A percentile compares a stretch with the other conserved stretches of the same genome.
Conservation (phyloP, 345 rosid genomes). For the Corchorus capsularis region DNA sequence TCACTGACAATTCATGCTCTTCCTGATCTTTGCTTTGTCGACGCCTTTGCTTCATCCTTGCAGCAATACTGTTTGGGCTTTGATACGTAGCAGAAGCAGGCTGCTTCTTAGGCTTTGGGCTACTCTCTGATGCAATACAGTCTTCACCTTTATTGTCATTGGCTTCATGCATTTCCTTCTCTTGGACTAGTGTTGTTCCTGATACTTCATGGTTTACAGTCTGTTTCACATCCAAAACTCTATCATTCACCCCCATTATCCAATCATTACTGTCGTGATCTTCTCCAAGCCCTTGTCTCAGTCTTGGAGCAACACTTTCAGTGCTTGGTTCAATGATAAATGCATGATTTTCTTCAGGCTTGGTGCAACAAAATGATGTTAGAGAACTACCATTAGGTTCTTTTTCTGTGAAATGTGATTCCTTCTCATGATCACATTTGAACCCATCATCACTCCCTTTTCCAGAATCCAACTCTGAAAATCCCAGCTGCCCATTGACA, state of each 20-base stretch:
- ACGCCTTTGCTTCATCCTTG: slow-evolving; percentile 26
- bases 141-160: not conserved
- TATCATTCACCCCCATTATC: not conserved
- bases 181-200: not conserved
- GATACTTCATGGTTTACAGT: not conserved
- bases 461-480: slow-evolving; percentile 18
- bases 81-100: slow-evolving; percentile 14
- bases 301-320: slow-evolving; percentile 50
- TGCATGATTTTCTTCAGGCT: slow-evolving; percentile 24
- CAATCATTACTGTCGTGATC: slow-evolving; percentile 17
- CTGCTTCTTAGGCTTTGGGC: slow-evolving; percentile 15
- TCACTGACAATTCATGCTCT: not conserved
- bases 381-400: not conserved
- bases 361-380: slow-evolving; percentile 1
- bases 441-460: slow-evolving; percentile 15
- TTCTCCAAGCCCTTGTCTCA: slow-evolving; percentile 38
- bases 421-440: slow-evolving; percentile 23
- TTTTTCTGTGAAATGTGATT: slow-evolving; percentile 14
- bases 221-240: slow-evolving; percentile 4
- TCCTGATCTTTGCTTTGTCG: not conserved
- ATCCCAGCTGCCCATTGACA: slow-evolving; percentile 3
- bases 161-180: not conserved
- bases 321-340: slow-evolving; percentile 32
- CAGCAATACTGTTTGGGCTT: slow-evolving; percentile 20
- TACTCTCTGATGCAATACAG: not conserved